Base-by-base conservation (phyloP, 441 rosid species). In the Euphorbia celastroides region DNA sequence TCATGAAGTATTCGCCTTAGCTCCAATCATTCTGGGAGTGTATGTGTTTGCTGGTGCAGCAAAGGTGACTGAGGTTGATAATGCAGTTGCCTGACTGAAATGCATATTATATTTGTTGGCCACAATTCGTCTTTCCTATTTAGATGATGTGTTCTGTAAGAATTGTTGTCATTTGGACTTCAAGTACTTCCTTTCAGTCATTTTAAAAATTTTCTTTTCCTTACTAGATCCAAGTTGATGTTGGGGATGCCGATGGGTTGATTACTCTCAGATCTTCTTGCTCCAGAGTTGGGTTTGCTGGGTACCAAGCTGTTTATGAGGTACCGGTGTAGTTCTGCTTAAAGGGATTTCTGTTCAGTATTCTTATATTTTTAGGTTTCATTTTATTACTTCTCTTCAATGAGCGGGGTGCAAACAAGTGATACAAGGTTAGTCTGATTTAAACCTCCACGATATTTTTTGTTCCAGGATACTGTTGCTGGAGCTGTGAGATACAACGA, bases 291-390 rank as follows among this genome's bases (percentile, higher is more conserved):
- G 86, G 65, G 27, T 92, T 92, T 83, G 89, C 42, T 75, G 99
- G 98, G 51, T 94, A 81, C 80, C 91, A 78, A 77, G 92, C 98
- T 70, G 92, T 76, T 78, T 92, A 85, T 68, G 80, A 88, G 96
- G 99, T 92, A 84, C 62, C 17, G 59, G 20, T 68, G 23, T 41
- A 51, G 14, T 78, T 65, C 52, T 2, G 67, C 67, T 27, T 57
- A 41, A 22, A 55, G 44, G 62, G 51, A 31, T 25, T 23, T 22
- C 11, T 60, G 25, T 32, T 16, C 30, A 20, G 20, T 19, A 7
- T 58, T 41, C 6, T 52, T 59, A n/a, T n/a, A n/a, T 30, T 11
- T 50, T 51, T 65, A 46, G 62, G 42, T 60, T 60, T 72, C 28
- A 57, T 57, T 28, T 70, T 22, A 38, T 27, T 42, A 17, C 34